phyloP scores from a whole-genome alignment of 2,329 filamentous ascomycete species.

The Pyrenophora teres region DNA sequence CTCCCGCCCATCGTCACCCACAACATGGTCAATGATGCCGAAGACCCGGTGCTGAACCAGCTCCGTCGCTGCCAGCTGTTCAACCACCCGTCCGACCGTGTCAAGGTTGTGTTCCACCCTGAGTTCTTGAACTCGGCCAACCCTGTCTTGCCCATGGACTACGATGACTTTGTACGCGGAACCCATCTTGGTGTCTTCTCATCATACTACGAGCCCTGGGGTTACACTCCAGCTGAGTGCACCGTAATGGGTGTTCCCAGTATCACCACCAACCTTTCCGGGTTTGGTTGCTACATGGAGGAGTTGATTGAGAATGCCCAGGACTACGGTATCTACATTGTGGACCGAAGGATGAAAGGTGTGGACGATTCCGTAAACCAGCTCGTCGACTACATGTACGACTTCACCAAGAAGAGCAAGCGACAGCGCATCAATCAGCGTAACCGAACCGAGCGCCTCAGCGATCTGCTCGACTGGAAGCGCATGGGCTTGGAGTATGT shows the following conservation, averaged over 20 bases:
- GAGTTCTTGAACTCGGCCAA: conserved; percentile 97
- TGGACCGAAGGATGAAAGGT: conserved; percentile 92
- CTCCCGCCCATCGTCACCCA: conserved; percentile 96
- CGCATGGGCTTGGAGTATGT: conserved; percentile 99
- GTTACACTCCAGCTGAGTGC: conserved; percentile 96
- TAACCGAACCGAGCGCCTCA: conserved; percentile 92
- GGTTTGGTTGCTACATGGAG: conserved; percentile 99
- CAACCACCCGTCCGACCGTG: conserved; percentile 91
- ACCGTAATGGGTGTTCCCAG: conserved; percentile 99
- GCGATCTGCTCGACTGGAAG: conserved; percentile 97
- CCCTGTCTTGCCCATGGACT: conserved; percentile 92
- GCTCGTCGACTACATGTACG: conserved; percentile 87
- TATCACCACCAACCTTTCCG: conserved; percentile 96
- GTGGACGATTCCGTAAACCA: conserved; percentile 98
- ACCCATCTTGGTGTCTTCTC: conserved; percentile 95
- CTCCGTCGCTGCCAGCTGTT: conserved; percentile 95
- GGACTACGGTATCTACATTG: conserved; percentile 99
- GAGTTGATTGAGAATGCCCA: conserved; percentile 97
- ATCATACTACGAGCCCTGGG: conserved; percentile 99
- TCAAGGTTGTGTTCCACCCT: conserved; percentile 97
- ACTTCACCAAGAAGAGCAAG: conserved; percentile 90
- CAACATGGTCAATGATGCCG: conserved; percentile 94
- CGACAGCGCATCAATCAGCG: conserved; percentile 98
- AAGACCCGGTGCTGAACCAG: conserved; percentile 95
- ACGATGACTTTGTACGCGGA: conserved; percentile 97